These are phyloP conservation scores for Choanephora cucurbitarum DNA, from an alignment of 371 early-diverging fungal genomes.

Conservation along the genomic window DNA sequence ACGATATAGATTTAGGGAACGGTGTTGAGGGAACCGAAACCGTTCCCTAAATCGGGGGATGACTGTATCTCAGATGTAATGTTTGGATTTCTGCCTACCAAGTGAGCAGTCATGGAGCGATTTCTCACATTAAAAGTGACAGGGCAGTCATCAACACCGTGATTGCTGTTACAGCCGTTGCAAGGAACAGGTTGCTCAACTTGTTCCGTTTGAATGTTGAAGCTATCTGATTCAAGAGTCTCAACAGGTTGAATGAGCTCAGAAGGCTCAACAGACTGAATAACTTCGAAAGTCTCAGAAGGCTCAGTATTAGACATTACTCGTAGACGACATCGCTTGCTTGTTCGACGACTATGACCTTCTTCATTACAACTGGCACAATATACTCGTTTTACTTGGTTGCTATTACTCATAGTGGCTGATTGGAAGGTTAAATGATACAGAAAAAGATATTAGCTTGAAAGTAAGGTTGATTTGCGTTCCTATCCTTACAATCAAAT, in stretches of 20 bases:
- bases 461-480: no score
- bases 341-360: background rate
- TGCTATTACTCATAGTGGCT: no score
- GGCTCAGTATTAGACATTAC: no score
- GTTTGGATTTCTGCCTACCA: background rate
- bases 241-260: background rate
- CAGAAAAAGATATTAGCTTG: no score
- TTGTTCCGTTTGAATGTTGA: background rate
- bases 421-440: no score
- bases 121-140: background rate
- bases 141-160: background rate
- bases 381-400: background rate
- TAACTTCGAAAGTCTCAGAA: no score
- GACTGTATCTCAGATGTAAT: no score
- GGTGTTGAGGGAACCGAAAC: no score
- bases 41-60: background rate
- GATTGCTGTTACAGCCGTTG: background rate
- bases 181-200: background rate
- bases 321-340: background rate
- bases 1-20: no score
- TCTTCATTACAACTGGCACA: background rate
- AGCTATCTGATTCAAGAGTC: background rate
- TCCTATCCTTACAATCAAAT: no score
- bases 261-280: no score
- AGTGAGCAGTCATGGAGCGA: background rate